phyloP scores from a whole-genome alignment of 208 protist species.

The Leishmania guyanensis region DNA sequence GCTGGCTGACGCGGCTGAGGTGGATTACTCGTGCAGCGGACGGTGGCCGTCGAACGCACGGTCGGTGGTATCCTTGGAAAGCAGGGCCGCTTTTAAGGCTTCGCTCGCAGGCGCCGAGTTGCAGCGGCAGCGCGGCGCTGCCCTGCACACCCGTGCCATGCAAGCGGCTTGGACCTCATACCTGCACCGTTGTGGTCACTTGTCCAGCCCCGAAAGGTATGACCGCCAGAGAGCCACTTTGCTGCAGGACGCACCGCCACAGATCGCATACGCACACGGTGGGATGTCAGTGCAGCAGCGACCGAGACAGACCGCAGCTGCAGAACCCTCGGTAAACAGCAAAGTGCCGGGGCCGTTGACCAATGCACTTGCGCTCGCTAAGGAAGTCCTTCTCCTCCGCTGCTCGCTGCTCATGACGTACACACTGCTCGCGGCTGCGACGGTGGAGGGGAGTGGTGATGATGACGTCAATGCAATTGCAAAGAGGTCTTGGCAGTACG shows the following conservation, averaged over 20 bases:
- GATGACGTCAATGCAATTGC: neutral
- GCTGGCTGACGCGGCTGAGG: neutral
- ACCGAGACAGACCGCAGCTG: neutral
- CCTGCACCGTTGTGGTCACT: constrained; percentile 12
- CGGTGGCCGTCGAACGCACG: neutral
- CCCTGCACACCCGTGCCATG: constrained; percentile 9
- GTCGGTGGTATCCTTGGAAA: neutral
- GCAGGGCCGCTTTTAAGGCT: neutral
- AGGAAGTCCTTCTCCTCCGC: constrained; percentile 19
- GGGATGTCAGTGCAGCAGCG: neutral
- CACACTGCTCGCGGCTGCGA: constrained; percentile 8
- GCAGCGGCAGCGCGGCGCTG: neutral
- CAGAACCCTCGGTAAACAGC: neutral
- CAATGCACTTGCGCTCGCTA: neutral
- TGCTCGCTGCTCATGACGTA: constrained; percentile 20
- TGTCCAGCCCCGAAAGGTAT: neutral
- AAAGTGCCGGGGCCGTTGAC: neutral
- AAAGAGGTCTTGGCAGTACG: neutral
- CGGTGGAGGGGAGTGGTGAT: neutral
- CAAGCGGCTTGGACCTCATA: constrained; percentile 17
- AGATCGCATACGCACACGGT: neutral
- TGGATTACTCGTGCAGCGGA: neutral
- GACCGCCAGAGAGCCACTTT: neutral
- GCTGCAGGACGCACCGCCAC: neutral
- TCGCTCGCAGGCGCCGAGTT: neutral